Percentiles rank a stretch among this genome's conserved stretches.
These are phyloP conservation scores for Neostapfia colusana DNA, from an alignment of 176 grass and related monocot species.

Conservation along the genomic window DNA sequence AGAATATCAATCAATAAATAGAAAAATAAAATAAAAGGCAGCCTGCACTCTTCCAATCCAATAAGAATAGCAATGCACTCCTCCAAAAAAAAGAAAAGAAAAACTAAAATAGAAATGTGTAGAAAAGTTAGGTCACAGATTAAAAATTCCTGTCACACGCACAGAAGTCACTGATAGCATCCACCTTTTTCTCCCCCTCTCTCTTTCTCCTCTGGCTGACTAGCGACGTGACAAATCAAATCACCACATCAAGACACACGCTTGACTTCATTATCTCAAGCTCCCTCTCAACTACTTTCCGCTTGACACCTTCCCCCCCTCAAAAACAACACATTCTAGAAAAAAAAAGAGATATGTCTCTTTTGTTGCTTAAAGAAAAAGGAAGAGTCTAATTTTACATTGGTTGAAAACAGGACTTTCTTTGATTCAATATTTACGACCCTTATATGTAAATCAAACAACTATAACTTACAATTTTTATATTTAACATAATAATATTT, in stretches of 20 bases:
- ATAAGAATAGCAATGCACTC: neutral
- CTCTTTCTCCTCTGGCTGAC: neutral
- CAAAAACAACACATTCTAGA: neutral
- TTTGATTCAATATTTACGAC: too few species aligned
- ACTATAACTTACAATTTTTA: too few species aligned
- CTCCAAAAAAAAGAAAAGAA: too few species aligned
- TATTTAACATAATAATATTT: too few species aligned
- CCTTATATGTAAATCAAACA: too few species aligned
- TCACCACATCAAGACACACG: constrained; percentile 25
- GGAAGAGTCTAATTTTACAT: too few species aligned
- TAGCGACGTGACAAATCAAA: constrained; percentile 35
- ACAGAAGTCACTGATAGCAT: too few species aligned
- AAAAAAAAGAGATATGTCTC: neutral
- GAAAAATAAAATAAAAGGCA: neutral
- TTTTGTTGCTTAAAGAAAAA: neutral
- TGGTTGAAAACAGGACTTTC: too few species aligned
- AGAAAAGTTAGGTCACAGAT: neutral
- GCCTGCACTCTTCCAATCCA: neutral
- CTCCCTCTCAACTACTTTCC: neutral
- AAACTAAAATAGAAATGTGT: neutral
- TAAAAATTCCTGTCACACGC: neutral
- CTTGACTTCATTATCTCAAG: constrained; percentile 38
- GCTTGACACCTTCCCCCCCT: neutral
- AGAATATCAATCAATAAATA: neutral
- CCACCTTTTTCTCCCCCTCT: neutral